Evolutionary conservation across 2,329 filamentous ascomycete genomes (phyloP), one percentile per base, ranked within the genome.

Genomic region (Aspergillus nomiae): DNA sequence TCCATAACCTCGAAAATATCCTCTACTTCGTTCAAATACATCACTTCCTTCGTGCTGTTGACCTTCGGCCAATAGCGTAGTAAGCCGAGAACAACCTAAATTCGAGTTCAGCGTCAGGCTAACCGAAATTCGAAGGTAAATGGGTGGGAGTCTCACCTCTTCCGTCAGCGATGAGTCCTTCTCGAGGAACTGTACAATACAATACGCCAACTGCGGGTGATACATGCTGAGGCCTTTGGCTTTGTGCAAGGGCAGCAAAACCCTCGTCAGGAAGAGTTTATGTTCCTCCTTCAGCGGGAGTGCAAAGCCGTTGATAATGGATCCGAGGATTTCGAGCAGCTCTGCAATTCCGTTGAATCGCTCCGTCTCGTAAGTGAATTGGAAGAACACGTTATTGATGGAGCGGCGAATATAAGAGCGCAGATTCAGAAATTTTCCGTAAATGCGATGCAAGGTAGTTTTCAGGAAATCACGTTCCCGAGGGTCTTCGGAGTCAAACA

Each of bases 1-100:
- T 99, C 95, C 95, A 99, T 99, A 55, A 99, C 95, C 80, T 99
- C 95, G 76, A 99, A 99, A 67, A 99, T 99, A 75, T 99, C 95
- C 78, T 99, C 95, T 38, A 99, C 94, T 79, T 99, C 95, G 73
- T 99, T 99, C 71, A 99, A 83, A 81, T 96, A 99, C 95, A 99
- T 99, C 75, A 99, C 95, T 80, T 99, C 95, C 80, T 99, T 99
- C 59, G 95, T 99, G 80, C 95, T 98, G 81, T 99, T 99, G 72
- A 96, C 92, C 84, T 99, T 99, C 55, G 95, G 95, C 95, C 95
- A 99, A 79, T 97, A 99, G 70, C 95, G 90, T 66, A 99, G 85
- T 61, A 99, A 85, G 53, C 95, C 95, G 68, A 98, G 88, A 56
- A 99, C 95, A 65, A 98, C 93, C 91, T 94, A 67, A 19, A 62